Evolutionary conservation across 2,329 filamentous ascomycete genomes (phyloP).

Genomic region (Sclerotinia spermophila): DNA sequence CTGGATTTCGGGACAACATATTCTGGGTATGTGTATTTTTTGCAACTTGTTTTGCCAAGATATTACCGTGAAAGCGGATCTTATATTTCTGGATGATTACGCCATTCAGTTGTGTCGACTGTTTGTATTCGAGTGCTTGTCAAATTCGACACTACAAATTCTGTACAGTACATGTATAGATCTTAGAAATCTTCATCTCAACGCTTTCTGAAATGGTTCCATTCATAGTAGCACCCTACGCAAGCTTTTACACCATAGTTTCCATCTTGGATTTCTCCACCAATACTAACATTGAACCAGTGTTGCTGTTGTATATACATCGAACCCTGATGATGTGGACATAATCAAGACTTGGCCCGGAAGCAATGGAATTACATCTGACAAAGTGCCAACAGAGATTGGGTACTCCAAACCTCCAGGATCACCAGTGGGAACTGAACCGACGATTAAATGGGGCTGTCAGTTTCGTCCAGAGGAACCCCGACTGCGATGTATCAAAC

Average conservation of each 20-base stretch:
- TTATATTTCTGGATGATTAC: neutral
- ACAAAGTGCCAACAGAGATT: conserved; percentile 81
- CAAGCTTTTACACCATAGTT: neutral
- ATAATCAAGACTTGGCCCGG: conserved; percentile 85
- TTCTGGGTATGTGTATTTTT: conserved; percentile 52
- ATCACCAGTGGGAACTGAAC: conserved; percentile 41
- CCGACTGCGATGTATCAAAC: conserved; percentile 75
- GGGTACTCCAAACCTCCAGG: conserved; percentile 49
- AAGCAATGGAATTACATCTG: conserved; percentile 80
- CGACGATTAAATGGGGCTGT: conserved; percentile 71
- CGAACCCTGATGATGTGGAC: conserved; percentile 73
- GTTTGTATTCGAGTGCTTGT: neutral
- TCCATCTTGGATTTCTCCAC: neutral
- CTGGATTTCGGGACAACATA: conserved; percentile 86
- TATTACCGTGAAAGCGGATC: neutral
- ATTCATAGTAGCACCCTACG: neutral
- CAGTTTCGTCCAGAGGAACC: conserved; percentile 76
- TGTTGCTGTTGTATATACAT: conserved; percentile 70
- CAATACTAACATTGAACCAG: conserved; percentile 37
- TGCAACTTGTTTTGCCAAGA: conserved; percentile 4
- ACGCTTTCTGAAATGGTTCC: neutral
- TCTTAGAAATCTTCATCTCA: neutral
- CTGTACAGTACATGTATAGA: neutral
- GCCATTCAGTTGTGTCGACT: neutral
- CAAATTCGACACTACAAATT: neutral